Base-by-base conservation (phyloP, 176 grass and related monocot species). In the Ampelocalamus luodianensis region DNA sequence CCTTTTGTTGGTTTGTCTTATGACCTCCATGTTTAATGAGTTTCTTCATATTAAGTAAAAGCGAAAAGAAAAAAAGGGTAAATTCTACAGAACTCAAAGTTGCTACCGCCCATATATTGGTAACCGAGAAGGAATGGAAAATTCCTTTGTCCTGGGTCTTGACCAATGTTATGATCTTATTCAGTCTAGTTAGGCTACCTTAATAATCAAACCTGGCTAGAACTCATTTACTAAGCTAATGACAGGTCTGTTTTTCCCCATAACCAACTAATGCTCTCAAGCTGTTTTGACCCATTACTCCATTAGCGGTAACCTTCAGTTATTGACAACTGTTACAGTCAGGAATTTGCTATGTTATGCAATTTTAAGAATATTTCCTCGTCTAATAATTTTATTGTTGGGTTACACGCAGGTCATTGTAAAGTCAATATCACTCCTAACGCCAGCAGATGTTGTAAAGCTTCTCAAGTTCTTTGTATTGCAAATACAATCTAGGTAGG, bases 381-480 rank as follows among this genome's bases (percentile, higher is more conserved):
- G 13, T 81, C 54, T 76, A 20, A 79, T 69, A 72, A 56, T 42
- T 65, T 77, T 86, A 58, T 51, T 89, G 16, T 37, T 61, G 79
- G 42, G 45, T 62, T 88, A 79, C 27, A 79, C 54, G 14, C 87
- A 98, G 96, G 93, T 98, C 64, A 95, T 98, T 71, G 65, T 58
- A n/a, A 98, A 98, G 40, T 98, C 96, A 68, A 71, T 93, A 79
- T 91, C 85, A 65, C 85, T 92, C 72, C 67, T 98, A 72, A 95
- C 83, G 68, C 96, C 91, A 45, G 89, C 87, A 24, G 89, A 95
- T 85, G 87, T 90, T 49, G 29, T 92, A 56, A 95, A 98, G 87
- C 93, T 98, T 83, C 82, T 98, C 68, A 92, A 92, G 86, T 92
- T 85, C 80, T 90, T 98, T 39, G 71, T 93, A 44, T 79, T 82